phyloP scores from a whole-genome alignment of 345 rosid genomes.

The Anastatica hierochuntica region DNA sequence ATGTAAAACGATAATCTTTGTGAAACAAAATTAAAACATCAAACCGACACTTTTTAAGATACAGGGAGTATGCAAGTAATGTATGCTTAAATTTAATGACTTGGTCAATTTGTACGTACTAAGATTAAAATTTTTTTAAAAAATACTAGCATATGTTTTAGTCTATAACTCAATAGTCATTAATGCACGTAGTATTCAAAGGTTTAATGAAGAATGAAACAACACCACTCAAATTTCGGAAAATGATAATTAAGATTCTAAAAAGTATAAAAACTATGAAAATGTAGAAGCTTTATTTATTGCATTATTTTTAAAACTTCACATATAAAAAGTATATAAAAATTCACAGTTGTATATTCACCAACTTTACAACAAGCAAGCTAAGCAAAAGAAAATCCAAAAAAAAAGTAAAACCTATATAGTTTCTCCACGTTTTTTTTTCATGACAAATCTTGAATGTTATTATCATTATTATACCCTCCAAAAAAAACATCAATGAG shows the following conservation, averaged over 20 bases:
- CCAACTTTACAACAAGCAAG: conserved; percentile 3
- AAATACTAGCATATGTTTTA: no score
- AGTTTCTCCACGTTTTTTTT: background rate
- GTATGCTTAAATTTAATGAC: no score
- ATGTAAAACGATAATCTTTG: no score
- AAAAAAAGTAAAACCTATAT: no score
- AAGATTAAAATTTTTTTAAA: no score
- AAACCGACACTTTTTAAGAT: no score
- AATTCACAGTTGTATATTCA: conserved; percentile 5
- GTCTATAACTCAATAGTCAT: conserved; percentile 1
- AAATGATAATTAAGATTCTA: background rate
- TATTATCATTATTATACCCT: conserved; percentile 22
- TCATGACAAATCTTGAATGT: background rate
- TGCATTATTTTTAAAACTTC: background rate
- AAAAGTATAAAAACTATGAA: background rate
- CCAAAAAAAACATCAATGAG: conserved; percentile 32
- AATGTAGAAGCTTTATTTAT: background rate
- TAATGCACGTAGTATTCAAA: conserved; percentile 7
- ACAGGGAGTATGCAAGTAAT: no score
- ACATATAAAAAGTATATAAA: background rate
- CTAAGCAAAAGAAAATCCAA: conserved; percentile 2
- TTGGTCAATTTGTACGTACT: no score
- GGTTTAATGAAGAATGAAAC: background rate
- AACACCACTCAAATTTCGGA: background rate
- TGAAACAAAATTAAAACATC: no score